Conservation (phyloP, 768 basidiomycete species). For the Rubroboletus satanas region DNA sequence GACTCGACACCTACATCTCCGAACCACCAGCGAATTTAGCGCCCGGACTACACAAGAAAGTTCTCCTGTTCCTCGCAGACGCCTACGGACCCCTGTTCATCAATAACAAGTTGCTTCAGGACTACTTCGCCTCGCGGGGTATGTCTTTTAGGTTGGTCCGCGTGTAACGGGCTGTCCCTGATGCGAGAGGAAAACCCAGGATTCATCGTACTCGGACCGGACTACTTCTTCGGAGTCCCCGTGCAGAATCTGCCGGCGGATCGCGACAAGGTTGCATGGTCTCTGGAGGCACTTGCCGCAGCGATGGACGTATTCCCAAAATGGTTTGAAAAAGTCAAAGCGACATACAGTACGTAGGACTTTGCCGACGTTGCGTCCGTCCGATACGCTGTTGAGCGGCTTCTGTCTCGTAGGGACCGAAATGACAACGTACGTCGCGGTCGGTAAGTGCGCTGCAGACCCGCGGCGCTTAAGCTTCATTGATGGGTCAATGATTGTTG, state of each 20-base stretch:
- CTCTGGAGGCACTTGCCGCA: slow-evolving; percentile 30
- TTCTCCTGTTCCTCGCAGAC: slow-evolving; percentile 55
- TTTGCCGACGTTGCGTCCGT: neutral
- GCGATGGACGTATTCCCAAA: slow-evolving; percentile 41
- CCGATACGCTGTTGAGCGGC: neutral
- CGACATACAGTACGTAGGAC: slow-evolving; percentile 39
- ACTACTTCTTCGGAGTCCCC: slow-evolving; percentile 58
- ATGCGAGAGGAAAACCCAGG: slow-evolving; percentile 33
- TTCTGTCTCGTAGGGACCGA: slow-evolving; percentile 13
- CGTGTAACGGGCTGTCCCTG: neutral
- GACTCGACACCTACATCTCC: slow-evolving; percentile 51
- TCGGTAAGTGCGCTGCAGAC: slow-evolving; percentile 30
- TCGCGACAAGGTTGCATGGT: slow-evolving; percentile 41
- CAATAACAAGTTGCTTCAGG: slow-evolving; percentile 56
- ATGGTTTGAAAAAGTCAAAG: slow-evolving; percentile 49
- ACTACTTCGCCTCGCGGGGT: slow-evolving; percentile 60
- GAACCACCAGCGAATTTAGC: slow-evolving; percentile 36
- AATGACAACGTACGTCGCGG: slow-evolving; percentile 38
- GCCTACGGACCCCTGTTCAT: slow-evolving; percentile 53
- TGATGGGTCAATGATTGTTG: neutral
- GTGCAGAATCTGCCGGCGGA: slow-evolving; percentile 36
- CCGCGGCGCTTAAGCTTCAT: neutral
- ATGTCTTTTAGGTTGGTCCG: neutral
- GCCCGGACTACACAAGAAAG: slow-evolving; percentile 31
- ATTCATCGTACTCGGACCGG: slow-evolving; percentile 53